These are phyloP conservation scores for Auriculariales sp. DNA, from an alignment of 768 basidiomycete species.

Conservation along the genomic window DNA sequence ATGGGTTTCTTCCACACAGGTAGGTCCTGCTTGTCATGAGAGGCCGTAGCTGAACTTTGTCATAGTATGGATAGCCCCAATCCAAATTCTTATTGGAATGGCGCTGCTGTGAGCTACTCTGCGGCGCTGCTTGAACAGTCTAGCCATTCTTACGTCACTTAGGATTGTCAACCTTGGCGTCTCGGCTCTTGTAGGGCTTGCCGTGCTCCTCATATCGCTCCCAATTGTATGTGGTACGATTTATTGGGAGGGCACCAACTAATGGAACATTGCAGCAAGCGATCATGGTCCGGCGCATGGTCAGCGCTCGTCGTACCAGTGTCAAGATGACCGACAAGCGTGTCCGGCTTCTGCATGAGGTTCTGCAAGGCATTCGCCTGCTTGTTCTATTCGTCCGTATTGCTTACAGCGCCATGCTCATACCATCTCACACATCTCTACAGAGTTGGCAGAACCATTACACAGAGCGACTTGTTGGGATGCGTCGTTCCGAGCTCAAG, in stretches of 20 bases:
- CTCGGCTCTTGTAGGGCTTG: constrained; percentile 54
- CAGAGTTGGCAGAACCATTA: constrained; percentile 14
- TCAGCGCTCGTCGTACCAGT: constrained; percentile 35
- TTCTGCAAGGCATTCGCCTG: constrained; percentile 52
- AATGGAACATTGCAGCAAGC: constrained; percentile 19
- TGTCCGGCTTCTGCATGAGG: constrained; percentile 33
- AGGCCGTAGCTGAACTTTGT: neutral
- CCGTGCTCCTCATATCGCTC: constrained; percentile 10
- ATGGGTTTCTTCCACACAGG: constrained; percentile 20
- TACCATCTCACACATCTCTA: neutral
- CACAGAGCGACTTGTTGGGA: constrained; percentile 22
- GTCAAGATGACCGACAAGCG: constrained; percentile 54
- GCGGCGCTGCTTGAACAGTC: neutral
- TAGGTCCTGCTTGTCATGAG: constrained; percentile 10
- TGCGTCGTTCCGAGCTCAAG: constrained; percentile 16
- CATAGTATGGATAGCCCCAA: constrained; percentile 46
- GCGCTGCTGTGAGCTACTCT: constrained; percentile 27
- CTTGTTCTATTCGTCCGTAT: constrained; percentile 47
- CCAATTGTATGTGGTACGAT: neutral
- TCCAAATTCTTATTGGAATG: constrained; percentile 45
- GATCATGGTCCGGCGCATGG: constrained; percentile 35
- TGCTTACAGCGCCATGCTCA: constrained; percentile 14
- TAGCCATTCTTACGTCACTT: neutral
- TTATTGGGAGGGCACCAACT: neutral
- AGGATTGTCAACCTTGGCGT: constrained; percentile 36